Percentiles rank a stretch among this genome's conserved stretches.
Conservation (phyloP, 2,329 filamentous ascomycete genomes). For the Botrytis galanthina region DNA sequence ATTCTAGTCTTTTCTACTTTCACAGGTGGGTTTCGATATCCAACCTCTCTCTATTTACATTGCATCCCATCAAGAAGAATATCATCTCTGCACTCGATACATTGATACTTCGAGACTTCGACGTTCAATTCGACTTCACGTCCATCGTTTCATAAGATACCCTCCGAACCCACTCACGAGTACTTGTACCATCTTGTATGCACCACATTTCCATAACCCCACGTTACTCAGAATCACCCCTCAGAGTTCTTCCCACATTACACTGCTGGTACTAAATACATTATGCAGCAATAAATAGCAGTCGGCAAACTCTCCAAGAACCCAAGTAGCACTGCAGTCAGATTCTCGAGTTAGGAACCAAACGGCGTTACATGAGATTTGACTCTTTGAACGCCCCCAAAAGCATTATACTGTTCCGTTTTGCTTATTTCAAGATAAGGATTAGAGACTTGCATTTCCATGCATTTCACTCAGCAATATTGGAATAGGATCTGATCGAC, state of each 20-base stretch:
- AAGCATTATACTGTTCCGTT: slow-evolving; percentile 2
- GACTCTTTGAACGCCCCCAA: not conserved
- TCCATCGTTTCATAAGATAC: not conserved
- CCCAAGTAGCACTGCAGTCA: slow-evolving; percentile 2
- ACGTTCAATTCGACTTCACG: not conserved
- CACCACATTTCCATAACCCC: slow-evolving; percentile 12
- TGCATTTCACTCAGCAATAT: not conserved
- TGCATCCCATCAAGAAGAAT: not conserved
- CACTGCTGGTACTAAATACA: slow-evolving; percentile 15
- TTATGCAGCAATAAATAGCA: slow-evolving; percentile 13
- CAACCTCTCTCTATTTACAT: not conserved
- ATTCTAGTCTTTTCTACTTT: not conserved
- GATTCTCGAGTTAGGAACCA: not conserved
- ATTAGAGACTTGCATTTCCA: not conserved
- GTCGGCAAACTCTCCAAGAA: slow-evolving; percentile 4
- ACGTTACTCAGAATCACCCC: slow-evolving; percentile 16
- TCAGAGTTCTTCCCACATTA: slow-evolving; percentile 12
- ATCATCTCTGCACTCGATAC: not conserved
- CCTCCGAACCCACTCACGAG: not conserved
- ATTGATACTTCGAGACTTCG: not conserved
- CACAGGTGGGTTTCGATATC: not conserved
- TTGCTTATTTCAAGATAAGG: not conserved
- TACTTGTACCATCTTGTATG: slow-evolving; percentile 14
- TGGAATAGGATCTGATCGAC: not conserved
- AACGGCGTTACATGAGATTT: not conserved